A percentile compares a stretch with the other conserved stretches of the same genome.
These are phyloP conservation scores for Drechslera avenae DNA, from an alignment of 2,329 filamentous ascomycete species.

Conservation along the genomic window DNA sequence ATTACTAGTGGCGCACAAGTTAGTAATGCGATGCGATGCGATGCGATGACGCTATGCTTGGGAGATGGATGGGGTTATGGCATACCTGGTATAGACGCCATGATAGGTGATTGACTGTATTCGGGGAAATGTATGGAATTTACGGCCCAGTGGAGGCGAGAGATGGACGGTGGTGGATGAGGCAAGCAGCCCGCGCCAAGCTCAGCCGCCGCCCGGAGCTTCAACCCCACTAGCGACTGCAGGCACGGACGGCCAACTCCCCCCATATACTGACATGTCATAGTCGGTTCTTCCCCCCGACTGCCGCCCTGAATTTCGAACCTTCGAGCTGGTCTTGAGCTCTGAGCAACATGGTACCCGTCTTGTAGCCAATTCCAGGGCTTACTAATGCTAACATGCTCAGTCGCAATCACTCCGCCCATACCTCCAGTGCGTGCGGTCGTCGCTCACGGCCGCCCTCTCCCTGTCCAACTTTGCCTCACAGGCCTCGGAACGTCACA, in stretches of 20 bases:
- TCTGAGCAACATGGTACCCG: conserved; percentile 37
- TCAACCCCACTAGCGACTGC: conserved; percentile 33
- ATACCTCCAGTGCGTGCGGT: conserved; percentile 94
- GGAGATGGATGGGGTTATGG: background rate
- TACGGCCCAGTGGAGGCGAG: conserved; percentile 13
- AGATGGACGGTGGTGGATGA: conserved; percentile 30
- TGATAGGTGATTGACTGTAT: conserved; percentile 24
- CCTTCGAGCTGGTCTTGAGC: conserved; percentile 26
- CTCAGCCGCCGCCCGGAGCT: conserved; percentile 29
- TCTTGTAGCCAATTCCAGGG: background rate
- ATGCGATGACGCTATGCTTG: too few relatives aligned
- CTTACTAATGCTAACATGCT: conserved; percentile 31
- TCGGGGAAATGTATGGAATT: background rate
- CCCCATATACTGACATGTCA: conserved; percentile 41
- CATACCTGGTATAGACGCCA: conserved; percentile 48
- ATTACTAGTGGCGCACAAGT: conserved; percentile 64
- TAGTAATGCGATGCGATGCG: conserved; percentile 27
- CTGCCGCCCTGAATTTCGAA: conserved; percentile 22
- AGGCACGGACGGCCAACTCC: conserved; percentile 31
- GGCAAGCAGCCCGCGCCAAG: conserved; percentile 29
- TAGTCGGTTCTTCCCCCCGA: conserved; percentile 26
- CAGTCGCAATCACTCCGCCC: conserved; percentile 95
- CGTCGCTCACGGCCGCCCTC: conserved; percentile 89
- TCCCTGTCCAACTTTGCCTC: conserved; percentile 97
- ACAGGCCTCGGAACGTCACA: conserved; percentile 94